Evolutionary conservation across 2,329 filamentous ascomycete genomes (phyloP).

Genomic region (Catunica adiposa): DNA sequence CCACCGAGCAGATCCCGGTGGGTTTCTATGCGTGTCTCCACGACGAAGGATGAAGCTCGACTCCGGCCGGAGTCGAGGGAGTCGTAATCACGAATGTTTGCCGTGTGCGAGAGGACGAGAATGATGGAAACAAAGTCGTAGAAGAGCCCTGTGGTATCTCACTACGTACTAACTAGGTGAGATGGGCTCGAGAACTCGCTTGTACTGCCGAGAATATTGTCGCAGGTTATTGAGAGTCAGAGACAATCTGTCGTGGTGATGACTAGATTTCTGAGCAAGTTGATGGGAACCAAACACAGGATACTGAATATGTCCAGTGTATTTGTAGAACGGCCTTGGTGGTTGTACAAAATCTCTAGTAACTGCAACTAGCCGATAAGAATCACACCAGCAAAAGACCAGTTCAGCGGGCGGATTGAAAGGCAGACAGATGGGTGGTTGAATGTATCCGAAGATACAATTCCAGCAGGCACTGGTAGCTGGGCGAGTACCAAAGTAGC

Average conservation of each 20-base stretch:
- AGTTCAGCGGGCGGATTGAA: neutral
- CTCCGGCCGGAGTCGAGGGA: constrained; percentile 13
- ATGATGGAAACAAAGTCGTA: neutral
- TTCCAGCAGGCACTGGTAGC: neutral
- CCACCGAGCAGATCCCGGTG: constrained; percentile 15
- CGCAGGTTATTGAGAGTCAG: neutral
- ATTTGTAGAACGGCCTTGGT: neutral
- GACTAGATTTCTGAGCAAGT: neutral
- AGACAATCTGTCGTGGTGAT: neutral
- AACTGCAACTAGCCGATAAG: neutral
- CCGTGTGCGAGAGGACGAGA: neutral
- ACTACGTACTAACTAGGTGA: neutral
- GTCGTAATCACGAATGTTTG: constrained; percentile 6
- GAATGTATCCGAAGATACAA: neutral
- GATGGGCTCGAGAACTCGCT: neutral
- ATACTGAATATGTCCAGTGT: neutral
- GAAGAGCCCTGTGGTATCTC: constrained; percentile 2
- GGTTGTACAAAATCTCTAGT: too few relatives aligned
- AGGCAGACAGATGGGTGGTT: neutral
- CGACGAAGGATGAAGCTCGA: constrained; percentile 13
- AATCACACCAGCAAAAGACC: neutral
- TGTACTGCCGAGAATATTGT: neutral
- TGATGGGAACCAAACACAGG: neutral
- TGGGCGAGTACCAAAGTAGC: neutral
- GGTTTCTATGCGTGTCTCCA: constrained; percentile 14